Base-by-base conservation (phyloP, 1,139 yeast genomes). In the Suhomyces choctaworum region DNA sequence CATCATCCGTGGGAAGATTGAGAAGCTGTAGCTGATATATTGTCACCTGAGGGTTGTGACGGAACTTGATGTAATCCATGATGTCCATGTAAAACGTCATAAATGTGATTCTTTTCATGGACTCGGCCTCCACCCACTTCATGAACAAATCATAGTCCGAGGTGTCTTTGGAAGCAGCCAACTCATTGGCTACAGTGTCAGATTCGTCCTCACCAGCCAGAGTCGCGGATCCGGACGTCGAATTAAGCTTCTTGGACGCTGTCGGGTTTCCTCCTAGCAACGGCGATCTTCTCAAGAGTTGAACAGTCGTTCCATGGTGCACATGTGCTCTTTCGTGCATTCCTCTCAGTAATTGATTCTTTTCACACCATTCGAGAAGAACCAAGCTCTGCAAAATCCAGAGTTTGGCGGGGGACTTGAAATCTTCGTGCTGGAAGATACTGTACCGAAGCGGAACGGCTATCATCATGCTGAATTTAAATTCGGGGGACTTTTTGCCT, bases 21-120 rank as follows among this genome's bases (percentile, higher is more conserved):
- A 81, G 72, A 42, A 82, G 61, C 50, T 88, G 89, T 32, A 88
- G 68, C 50, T 87, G 89, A 51, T 80, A 83, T 21, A 87, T 82
- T 37, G 80, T 73, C 29, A 87, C 68, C 29, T 78, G 77, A 24
- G 84, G 73, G 26, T 80, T 73, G 57, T 87, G 95, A 5, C 95
- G 84, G 60, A 84, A 86, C 36, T 85, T 75, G 22, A 84, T 76
- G n/a, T 88, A 85, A 59, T 87, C 94, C 16, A 82, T 73, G 2
- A 83, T 80, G 56, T 87, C 96, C 51, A 84, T 66, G 49, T 82
- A 82, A 55, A 87, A 87, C 4, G 92, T 87, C 75, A 84, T 78
- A 39, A 82, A 74, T 1, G 95, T 87, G 4, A 85, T 75, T 35
- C 96, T 63, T 56, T 86, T 87, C 67, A 86, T 70, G 32, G 82